phyloP scores from a whole-genome alignment of 1,284 basidiomycete genomes.

The Ganoderma lingzhi region DNA sequence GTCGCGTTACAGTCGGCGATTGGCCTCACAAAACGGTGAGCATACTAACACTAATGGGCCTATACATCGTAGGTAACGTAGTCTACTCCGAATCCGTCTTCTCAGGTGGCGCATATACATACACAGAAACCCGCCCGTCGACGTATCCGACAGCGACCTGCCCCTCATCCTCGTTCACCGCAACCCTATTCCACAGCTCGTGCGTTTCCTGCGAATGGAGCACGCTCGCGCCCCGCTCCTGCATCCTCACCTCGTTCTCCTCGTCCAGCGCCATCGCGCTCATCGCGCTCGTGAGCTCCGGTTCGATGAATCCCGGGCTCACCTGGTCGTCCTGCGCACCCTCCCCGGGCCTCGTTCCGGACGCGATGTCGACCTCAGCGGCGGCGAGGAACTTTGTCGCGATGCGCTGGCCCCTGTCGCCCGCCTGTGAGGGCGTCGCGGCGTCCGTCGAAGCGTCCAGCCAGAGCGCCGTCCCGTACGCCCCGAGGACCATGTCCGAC shows the following conservation, averaged over 20 bases:
- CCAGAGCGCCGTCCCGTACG: constrained; percentile 70
- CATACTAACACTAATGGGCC: neutral
- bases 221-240: constrained; percentile 46
- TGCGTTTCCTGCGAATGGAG: constrained; percentile 50
- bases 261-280: constrained; percentile 31
- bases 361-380: constrained; percentile 6
- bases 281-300: constrained; percentile 14
- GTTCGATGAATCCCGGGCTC: constrained; percentile 23
- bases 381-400: constrained; percentile 50
- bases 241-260: constrained; percentile 33
- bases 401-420: constrained; percentile 63
- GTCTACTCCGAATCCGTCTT: neutral
- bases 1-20: no score
- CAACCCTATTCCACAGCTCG: constrained; percentile 61
- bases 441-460: constrained; percentile 65
- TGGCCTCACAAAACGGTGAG: no score
- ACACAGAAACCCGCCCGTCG: constrained; percentile 58
- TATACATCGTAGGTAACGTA: constrained; percentile 8
- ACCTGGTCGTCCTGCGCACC: constrained; percentile 23
- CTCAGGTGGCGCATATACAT: constrained; percentile 34
- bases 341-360: neutral
- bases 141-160: constrained; percentile 60
- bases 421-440: constrained; percentile 44
- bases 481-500: constrained; percentile 61
- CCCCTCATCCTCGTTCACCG: constrained; percentile 67